phyloP scores from a whole-genome alignment of 805 yeast genomes.

The Ogataea paradorogensis region DNA sequence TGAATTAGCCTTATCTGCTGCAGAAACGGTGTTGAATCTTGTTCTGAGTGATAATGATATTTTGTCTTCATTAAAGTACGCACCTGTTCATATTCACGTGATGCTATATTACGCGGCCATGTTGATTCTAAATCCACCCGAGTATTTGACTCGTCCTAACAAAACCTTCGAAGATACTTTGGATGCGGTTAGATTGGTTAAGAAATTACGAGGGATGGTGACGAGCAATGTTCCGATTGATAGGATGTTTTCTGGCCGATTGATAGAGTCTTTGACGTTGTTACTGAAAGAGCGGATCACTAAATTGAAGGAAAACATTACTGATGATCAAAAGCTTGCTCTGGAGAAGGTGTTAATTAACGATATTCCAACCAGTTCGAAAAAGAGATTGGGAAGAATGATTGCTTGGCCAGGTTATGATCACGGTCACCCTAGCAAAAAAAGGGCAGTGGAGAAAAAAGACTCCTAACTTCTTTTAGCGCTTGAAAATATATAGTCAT shows the following conservation, averaged over 20 bases:
- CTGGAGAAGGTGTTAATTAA: slow-evolving; percentile 22
- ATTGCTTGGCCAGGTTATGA: slow-evolving; percentile 67
- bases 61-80: slow-evolving; percentile 51
- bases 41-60: slow-evolving; percentile 61
- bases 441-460: slow-evolving; percentile 3
- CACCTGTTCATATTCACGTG: slow-evolving; percentile 70
- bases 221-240: slow-evolving; percentile 51
- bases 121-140: slow-evolving; percentile 49
- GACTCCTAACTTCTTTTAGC: slow-evolving; percentile 4
- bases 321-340: slow-evolving; percentile 12
- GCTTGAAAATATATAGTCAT: slow-evolving; percentile 2
- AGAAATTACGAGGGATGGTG: slow-evolving; percentile 42
- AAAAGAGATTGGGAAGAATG: slow-evolving; percentile 30
- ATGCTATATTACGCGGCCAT: slow-evolving; percentile 69
- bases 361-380: slow-evolving; percentile 13
- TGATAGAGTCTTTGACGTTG: slow-evolving; percentile 33
- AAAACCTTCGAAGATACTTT: slow-evolving; percentile 31
- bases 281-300: slow-evolving; percentile 29
- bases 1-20: slow-evolving; percentile 59
- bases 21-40: slow-evolving; percentile 57
- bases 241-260: slow-evolving; percentile 44
- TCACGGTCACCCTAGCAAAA: slow-evolving; percentile 55
- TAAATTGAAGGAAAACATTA: slow-evolving; percentile 22
- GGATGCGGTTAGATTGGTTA: slow-evolving; percentile 41
- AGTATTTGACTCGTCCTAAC: slow-evolving; percentile 24